phyloP scores from a whole-genome alignment of 768 basidiomycete genomes.

The Dentipellis sp. region DNA sequence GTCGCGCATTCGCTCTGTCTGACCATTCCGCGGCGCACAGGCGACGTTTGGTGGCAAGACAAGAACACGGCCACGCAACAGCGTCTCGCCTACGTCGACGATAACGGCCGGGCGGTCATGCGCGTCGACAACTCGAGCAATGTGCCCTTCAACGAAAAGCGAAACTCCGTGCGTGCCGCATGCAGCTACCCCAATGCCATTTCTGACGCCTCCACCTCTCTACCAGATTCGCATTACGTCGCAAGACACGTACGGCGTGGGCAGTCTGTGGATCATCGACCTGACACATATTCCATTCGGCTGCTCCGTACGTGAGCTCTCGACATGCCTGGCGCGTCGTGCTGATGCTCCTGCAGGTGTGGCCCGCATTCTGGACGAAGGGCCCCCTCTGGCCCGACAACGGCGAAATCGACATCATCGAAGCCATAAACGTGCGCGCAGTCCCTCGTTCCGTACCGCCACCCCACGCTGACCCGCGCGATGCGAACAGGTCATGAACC shows the following conservation, averaged over 20 bases:
- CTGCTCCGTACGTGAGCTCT: constrained; percentile 35
- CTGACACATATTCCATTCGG: constrained; percentile 44
- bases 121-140: constrained; percentile 64
- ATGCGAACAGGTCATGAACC: neutral
- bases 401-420: constrained; percentile 33
- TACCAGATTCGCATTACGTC: constrained; percentile 37
- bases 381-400: constrained; percentile 32
- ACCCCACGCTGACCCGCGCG: neutral
- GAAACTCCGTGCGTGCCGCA: constrained; percentile 44
- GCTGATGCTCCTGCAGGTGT: constrained; percentile 19
- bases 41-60: constrained; percentile 55
- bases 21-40: constrained; percentile 22
- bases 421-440: constrained; percentile 38
- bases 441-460: neutral
- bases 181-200: constrained; percentile 6
- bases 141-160: constrained; percentile 38
- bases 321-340: constrained; percentile 1
- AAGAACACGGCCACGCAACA: constrained; percentile 35
- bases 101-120: constrained; percentile 55
- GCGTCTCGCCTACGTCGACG: constrained; percentile 50
- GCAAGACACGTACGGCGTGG: constrained; percentile 31
- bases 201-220: constrained; percentile 1
- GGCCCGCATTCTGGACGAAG: constrained; percentile 29
- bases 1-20: neutral
- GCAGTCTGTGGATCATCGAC: constrained; percentile 40